A percentile compares a stretch with the other conserved stretches of the same genome.
phyloP scores from a whole-genome alignment of 306 rosid species.

The Fragaria iinumae region DNA sequence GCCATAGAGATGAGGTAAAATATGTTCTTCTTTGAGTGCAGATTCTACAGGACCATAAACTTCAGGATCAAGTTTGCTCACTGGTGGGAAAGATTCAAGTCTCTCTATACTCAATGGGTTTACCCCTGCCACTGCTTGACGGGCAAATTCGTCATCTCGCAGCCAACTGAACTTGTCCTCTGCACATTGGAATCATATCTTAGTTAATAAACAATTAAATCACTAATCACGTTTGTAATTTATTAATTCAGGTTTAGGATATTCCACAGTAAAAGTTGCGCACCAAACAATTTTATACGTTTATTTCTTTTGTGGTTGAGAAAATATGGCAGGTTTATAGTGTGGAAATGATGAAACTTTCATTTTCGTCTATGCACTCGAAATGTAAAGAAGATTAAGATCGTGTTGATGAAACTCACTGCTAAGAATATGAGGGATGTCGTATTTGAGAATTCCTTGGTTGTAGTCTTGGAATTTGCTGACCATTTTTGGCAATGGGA shows the following conservation, averaged over 20 bases:
- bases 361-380: neutral
- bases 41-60: conserved; percentile 69
- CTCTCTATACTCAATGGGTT: conserved; percentile 82
- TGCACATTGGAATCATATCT: conserved; percentile 28
- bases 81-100: conserved; percentile 78
- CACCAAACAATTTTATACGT: neutral
- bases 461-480: conserved; percentile 57
- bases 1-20: conserved; percentile 69
- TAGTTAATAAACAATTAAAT: neutral
- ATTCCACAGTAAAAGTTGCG: neutral
- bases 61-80: conserved; percentile 75
- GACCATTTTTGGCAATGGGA: conserved; percentile 56
- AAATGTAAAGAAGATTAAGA: neutral
- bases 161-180: conserved; percentile 95
- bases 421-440: conserved; percentile 71
- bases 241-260: neutral
- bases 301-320: neutral
- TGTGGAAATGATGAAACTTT: neutral
- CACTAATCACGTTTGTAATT: neutral
- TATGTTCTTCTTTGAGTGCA: conserved; percentile 85
- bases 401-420: conserved; percentile 47
- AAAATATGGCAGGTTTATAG: neutral
- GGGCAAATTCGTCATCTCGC: conserved; percentile 93
- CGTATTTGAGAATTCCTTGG: conserved; percentile 68
- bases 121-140: conserved; percentile 87